A percentile compares a stretch with the other conserved stretches of the same genome.
These are phyloP conservation scores for Colletotrichum karsti DNA, from an alignment of 2,329 filamentous ascomycete genomes.

Conservation along the genomic window DNA sequence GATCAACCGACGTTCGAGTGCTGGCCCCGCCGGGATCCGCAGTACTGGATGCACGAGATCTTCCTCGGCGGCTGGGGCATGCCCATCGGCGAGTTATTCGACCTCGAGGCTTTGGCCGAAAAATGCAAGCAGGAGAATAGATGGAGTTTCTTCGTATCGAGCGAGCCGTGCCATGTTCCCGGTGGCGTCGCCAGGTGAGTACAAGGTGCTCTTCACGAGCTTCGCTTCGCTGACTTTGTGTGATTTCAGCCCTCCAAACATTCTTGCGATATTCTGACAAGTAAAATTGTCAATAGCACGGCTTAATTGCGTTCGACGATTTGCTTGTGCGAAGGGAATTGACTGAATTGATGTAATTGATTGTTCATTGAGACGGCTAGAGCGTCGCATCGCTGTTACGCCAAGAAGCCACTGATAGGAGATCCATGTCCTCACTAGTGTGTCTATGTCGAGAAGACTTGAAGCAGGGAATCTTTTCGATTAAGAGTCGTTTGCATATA, in stretches of 20 bases:
- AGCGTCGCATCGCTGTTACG: too few relatives aligned
- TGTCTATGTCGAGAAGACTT: background rate
- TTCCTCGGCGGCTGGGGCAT: constrained; percentile 51
- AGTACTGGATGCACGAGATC: constrained; percentile 49
- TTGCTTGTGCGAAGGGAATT: too few relatives aligned
- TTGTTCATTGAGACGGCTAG: background rate
- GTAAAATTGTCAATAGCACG: too few relatives aligned
- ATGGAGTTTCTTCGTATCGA: constrained; percentile 49
- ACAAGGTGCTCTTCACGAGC: background rate
- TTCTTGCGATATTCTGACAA: constrained; percentile 43
- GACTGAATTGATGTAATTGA: background rate
- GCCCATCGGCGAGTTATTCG: constrained; percentile 52
- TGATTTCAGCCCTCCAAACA: constrained; percentile 41
- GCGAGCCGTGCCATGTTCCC: constrained; percentile 45
- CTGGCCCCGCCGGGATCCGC: constrained; percentile 46
- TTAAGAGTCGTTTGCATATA: constrained; percentile 1
- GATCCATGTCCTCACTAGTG: background rate
- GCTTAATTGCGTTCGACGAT: too few relatives aligned
- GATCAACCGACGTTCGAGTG: constrained; percentile 63
- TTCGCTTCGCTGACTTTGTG: background rate
- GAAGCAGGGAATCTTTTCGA: background rate
- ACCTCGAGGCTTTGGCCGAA: constrained; percentile 45
- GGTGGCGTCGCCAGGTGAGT: constrained; percentile 34
- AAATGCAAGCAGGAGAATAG: constrained; percentile 42
- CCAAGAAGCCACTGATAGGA: background rate